Conservation (phyloP, 306 rosid genomes). For the Quercus cerris region DNA sequence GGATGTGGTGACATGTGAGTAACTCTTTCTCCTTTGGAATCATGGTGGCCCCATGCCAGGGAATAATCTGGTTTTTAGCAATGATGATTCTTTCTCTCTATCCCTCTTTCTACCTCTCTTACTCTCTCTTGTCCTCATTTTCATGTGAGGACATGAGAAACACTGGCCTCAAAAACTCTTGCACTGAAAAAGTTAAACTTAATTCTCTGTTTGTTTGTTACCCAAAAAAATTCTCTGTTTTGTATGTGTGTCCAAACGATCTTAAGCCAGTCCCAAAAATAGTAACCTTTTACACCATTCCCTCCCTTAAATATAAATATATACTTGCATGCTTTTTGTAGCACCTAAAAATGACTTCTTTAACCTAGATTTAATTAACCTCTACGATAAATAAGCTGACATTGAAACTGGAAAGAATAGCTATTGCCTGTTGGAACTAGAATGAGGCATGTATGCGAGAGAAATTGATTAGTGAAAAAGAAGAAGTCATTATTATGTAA, state of each 20-base stretch:
- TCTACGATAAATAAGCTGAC: no score
- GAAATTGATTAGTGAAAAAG: no score
- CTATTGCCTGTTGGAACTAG: no score
- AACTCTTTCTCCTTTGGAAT: constrained; percentile 34
- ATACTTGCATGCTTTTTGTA: background rate
- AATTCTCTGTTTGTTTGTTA: background rate
- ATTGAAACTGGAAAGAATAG: no score
- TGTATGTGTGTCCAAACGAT: background rate
- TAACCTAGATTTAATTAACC: no score
- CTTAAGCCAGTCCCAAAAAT: background rate
- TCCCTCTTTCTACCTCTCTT: constrained; percentile 14
- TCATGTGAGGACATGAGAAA: constrained; percentile 29
- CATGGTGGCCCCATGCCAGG: constrained; percentile 64
- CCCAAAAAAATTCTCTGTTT: no score
- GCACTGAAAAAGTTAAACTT: background rate
- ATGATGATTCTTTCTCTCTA: constrained; percentile 43
- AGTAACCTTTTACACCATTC: background rate
- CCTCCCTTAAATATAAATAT: background rate
- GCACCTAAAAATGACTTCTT: no score
- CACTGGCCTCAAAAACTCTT: constrained; percentile 26
- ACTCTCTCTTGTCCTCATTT: constrained; percentile 32
- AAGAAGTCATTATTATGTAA: background rate
- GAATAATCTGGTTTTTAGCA: constrained; percentile 60
- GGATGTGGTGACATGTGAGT: constrained; percentile 69
- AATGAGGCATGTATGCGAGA: no score